These are phyloP conservation scores for Mortierella sp. DNA, from an alignment of 371 early-diverging fungal genomes.

Conservation along the genomic window DNA sequence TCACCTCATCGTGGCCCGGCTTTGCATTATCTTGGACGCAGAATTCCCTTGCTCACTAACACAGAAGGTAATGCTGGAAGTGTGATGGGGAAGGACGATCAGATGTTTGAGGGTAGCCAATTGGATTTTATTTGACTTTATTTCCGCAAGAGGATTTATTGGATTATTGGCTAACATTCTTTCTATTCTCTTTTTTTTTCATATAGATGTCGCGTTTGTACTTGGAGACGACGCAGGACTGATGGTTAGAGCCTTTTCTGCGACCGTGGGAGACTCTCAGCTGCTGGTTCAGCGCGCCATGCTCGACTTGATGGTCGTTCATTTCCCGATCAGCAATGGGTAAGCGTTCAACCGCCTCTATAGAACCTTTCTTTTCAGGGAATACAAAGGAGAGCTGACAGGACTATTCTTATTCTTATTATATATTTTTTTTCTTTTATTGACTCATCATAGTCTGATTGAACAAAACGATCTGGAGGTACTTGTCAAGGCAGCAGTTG, in stretches of 20 bases:
- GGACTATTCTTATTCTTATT: constrained; percentile 6
- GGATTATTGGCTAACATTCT: neutral
- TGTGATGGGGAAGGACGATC: constrained; percentile 1
- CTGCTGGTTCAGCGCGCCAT: constrained; percentile 87
- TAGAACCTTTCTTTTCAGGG: neutral
- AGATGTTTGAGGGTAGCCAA: too few relatives aligned
- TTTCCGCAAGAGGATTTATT: neutral
- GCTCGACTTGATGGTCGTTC: constrained; percentile 84
- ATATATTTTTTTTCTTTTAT: constrained; percentile 1
- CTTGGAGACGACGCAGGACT: constrained; percentile 78
- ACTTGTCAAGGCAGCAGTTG: constrained; percentile 75
- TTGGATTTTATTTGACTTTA: neutral
- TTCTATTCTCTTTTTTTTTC: neutral
- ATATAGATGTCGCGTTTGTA: constrained; percentile 70
- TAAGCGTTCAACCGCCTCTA: constrained; percentile 35
- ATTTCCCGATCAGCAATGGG: constrained; percentile 76
- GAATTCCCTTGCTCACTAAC: constrained; percentile 76
- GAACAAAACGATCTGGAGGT: constrained; percentile 69
- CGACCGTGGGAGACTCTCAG: constrained; percentile 76
- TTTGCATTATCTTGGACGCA: constrained; percentile 78
- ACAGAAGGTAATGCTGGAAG: constrained; percentile 80
- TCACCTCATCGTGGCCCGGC: constrained; percentile 77
- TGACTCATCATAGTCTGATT: constrained; percentile 65
- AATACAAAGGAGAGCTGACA: constrained; percentile 1
- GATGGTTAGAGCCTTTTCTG: constrained; percentile 82